phyloP scores from a whole-genome alignment of 2,329 filamentous ascomycete species.

The Diplocarpon mali region DNA sequence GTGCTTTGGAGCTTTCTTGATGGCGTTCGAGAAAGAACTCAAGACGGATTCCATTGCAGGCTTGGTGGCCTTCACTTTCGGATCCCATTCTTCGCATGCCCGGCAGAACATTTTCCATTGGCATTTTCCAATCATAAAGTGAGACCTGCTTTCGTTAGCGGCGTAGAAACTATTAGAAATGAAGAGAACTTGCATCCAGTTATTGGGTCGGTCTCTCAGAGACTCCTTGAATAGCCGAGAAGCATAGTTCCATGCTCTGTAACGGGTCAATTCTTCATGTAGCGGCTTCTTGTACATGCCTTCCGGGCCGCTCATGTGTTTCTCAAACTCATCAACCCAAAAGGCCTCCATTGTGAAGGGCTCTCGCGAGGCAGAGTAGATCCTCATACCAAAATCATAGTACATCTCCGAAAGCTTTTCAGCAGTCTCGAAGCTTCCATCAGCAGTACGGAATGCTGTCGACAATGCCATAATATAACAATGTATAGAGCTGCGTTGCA shows the following conservation, averaged over 20 bases:
- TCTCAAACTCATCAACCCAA: slow-evolving; percentile 46
- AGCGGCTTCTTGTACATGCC: slow-evolving; percentile 46
- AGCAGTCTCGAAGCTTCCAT: slow-evolving; percentile 40
- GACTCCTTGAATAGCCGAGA: slow-evolving; percentile 49
- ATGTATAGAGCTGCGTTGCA: slow-evolving; percentile 29
- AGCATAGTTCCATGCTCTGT: slow-evolving; percentile 55
- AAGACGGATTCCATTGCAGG: slow-evolving; percentile 37
- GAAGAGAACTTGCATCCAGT: slow-evolving; percentile 44
- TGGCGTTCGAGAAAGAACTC: slow-evolving; percentile 44
- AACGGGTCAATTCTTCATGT: slow-evolving; percentile 46
- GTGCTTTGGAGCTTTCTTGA: slow-evolving; percentile 49
- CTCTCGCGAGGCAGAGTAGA: slow-evolving; percentile 58
- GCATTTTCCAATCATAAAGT: slow-evolving; percentile 62
- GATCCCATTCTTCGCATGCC: slow-evolving; percentile 31
- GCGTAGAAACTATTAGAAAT: neutral
- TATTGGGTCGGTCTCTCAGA: slow-evolving; percentile 44
- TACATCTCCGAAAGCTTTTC: slow-evolving; percentile 54
- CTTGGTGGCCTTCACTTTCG: slow-evolving; percentile 26
- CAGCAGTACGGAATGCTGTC: slow-evolving; percentile 44
- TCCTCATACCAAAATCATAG: slow-evolving; percentile 54
- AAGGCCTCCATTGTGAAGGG: slow-evolving; percentile 61
- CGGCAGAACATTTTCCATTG: slow-evolving; percentile 58
- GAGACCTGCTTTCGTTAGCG: slow-evolving; percentile 35
- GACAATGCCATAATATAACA: slow-evolving; percentile 55
- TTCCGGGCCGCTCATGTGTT: slow-evolving; percentile 44